Evolutionary conservation across 441 rosid species (phyloP), one percentile per base, ranked within the genome.

Genomic region (Arabidopsis lyrata): DNA sequence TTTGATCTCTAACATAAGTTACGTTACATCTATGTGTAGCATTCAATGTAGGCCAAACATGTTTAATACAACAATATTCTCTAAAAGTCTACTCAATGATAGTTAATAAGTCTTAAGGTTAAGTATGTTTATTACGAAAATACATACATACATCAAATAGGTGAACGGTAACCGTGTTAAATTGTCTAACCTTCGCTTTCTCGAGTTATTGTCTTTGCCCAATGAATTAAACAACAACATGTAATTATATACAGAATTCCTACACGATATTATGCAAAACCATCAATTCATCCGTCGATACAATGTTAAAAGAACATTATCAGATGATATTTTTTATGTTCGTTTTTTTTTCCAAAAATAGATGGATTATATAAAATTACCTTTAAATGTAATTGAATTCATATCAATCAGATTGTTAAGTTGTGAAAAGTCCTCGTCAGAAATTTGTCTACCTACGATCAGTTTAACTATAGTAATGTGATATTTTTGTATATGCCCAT

Each of bases 161-260:
- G 48, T 67, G 63, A 31, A 67, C 47, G 11, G 14, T 66, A 67
- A 59, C 68, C 73, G 63, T 74, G 78, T 74, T 67, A 68, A 67
- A 74, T 74, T 60, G 63, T 59, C 55, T 50, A 66, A 67, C 49
- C 18, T 59, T 74, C 78, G 41, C 56, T 74, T 74, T 67, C 73
- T 74, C 15, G 54, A 29, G 38, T 67, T 60, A 58, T 42, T 74
- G 72, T 66, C 34, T 48, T 49, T 48, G 58, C 53, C 44, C 18
- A n/a, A 8, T 66, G 2, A 74, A 35, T 73, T 24, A 73, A 45
- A 63, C 15, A 58, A 18, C 8, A 29, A 29, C 31, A 52, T 62
- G 12, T 29, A 41, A 29, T n/a, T n/a, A n/a, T 3, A 29, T 3
- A 29, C 31, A 29, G 4, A 29, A 29, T 59, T 13, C 22, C 3